These are phyloP conservation scores for Hanseniaspora hatyaiensis DNA, from an alignment of 805 yeast species.

Conservation along the genomic window DNA sequence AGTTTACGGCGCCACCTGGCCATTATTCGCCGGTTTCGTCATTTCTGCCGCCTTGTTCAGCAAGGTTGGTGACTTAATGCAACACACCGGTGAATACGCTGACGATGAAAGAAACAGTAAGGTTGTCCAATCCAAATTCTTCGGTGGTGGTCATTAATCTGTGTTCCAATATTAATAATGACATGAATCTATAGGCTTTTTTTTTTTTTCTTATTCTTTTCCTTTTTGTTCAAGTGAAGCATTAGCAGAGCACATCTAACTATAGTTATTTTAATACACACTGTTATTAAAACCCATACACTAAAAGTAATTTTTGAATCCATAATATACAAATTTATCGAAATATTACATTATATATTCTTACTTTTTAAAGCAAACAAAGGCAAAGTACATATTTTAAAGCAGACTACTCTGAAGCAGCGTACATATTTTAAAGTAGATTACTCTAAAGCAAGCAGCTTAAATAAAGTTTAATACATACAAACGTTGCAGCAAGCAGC, in stretches of 20 bases:
- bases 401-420: not conserved
- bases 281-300: too few species aligned
- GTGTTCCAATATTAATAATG: not conserved
- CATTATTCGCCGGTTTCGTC: conserved; percentile 15
- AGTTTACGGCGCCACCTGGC: conserved; percentile 13
- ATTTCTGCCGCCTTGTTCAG: conserved; percentile 12
- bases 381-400: not conserved
- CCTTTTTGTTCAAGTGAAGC: not conserved
- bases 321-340: too few species aligned
- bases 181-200: conserved; percentile 3
- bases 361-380: too few species aligned
- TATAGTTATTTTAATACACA: too few species aligned
- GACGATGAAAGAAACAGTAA: conserved; percentile 12
- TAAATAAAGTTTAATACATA: too few species aligned
- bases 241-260: not conserved
- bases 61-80: conserved; percentile 16
- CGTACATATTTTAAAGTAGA: too few species aligned
- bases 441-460: too few species aligned
- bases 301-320: too few species aligned
- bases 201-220: not conserved
- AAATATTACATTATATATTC: too few species aligned
- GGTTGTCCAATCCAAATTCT: conserved; percentile 16
- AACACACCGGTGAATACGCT: conserved; percentile 15
- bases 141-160: conserved; percentile 15
- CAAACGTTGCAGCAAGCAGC: too few species aligned